These are phyloP conservation scores for Leccinum variicolor DNA, from an alignment of 768 basidiomycete species.

Conservation along the genomic window DNA sequence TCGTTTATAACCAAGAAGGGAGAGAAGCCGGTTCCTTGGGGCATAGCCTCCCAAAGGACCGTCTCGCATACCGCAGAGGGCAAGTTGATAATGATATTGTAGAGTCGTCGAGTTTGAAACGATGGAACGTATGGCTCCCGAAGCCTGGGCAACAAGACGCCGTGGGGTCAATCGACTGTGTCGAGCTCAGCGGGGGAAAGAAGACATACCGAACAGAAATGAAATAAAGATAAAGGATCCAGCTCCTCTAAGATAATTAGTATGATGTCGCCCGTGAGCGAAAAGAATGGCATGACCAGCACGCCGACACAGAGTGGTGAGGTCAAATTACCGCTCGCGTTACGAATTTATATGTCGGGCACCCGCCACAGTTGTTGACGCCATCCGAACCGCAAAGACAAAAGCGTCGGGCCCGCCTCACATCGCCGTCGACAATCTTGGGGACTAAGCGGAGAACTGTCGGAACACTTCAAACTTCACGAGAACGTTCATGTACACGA, in stretches of 20 bases:
- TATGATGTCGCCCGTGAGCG: slow-evolving; percentile 29
- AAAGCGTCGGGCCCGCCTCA: slow-evolving; percentile 32
- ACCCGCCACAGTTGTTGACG: slow-evolving; percentile 19
- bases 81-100: slow-evolving; percentile 33
- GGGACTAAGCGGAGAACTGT: slow-evolving; percentile 28
- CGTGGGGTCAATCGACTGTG: background rate
- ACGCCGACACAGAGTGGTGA: slow-evolving; percentile 27
- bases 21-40: slow-evolving; percentile 24
- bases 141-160: slow-evolving; percentile 20
- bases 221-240: slow-evolving; percentile 31
- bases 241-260: slow-evolving; percentile 33
- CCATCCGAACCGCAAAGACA: slow-evolving; percentile 29
- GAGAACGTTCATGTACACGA: slow-evolving; percentile 25
- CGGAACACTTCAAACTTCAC: slow-evolving; percentile 25
- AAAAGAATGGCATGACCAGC: slow-evolving; percentile 36
- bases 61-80: slow-evolving; percentile 29
- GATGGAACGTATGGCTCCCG: slow-evolving; percentile 18
- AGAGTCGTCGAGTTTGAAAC: slow-evolving; percentile 24
- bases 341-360: slow-evolving; percentile 31
- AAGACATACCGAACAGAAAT: slow-evolving; percentile 26
- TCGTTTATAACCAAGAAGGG: slow-evolving; percentile 30
- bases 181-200: background rate
- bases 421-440: slow-evolving; percentile 26
- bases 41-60: slow-evolving; percentile 19
- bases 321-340: slow-evolving; percentile 2